A percentile compares a stretch with the other conserved stretches of the same genome.
These are phyloP conservation scores for Bolboschoenus planiculmis DNA, from an alignment of 176 grass and related monocot species.

Conservation along the genomic window DNA sequence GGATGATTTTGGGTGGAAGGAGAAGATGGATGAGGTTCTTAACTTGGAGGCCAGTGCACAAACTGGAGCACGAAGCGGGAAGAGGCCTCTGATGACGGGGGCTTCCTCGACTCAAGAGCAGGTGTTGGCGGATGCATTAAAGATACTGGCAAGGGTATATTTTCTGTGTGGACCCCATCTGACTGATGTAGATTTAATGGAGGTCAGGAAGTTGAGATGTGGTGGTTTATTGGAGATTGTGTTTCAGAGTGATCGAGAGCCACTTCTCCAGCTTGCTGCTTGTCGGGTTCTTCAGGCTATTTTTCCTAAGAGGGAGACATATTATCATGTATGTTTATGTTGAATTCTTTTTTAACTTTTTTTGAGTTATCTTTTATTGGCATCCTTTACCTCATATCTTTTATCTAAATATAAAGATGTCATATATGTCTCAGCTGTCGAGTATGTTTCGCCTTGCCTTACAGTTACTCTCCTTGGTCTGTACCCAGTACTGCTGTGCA, in stretches of 20 bases:
- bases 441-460: neutral
- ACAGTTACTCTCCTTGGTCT: neutral
- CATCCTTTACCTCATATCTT: neutral
- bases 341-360: neutral
- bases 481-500: neutral
- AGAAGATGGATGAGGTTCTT: constrained; percentile 93
- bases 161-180: constrained; percentile 48
- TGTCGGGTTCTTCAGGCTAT: constrained; percentile 77
- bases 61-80: constrained; percentile 35
- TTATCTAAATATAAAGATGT: neutral
- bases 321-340: constrained; percentile 67
- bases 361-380: neutral
- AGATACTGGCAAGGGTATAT: constrained; percentile 73
- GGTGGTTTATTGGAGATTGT: constrained; percentile 67
- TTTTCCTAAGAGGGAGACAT: constrained; percentile 85
- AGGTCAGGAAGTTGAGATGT: constrained; percentile 63
- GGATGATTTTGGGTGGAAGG: constrained; percentile 99
- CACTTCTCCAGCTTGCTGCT: constrained; percentile 69
- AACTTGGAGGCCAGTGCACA: constrained; percentile 69
- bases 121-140: constrained; percentile 85
- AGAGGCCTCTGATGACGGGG: constrained; percentile 34
- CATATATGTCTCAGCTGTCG: neutral
- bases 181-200: constrained; percentile 38
- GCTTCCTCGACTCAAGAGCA: constrained; percentile 78
- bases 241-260: constrained; percentile 91